Evolutionary conservation across 345 rosid species (phyloP).

Genomic region (Murraya paniculata): DNA sequence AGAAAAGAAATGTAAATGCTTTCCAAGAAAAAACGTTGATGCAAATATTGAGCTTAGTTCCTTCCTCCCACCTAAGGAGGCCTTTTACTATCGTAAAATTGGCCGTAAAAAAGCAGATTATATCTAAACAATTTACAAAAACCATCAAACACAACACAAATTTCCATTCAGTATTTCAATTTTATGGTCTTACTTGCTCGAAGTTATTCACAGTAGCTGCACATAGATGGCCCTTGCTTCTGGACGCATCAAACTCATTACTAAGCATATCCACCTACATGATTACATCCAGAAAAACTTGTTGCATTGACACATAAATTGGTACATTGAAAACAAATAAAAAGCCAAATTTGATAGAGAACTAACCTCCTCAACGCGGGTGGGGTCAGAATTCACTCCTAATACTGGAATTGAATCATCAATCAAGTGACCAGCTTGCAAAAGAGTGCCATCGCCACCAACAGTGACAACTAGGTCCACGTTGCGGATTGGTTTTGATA

Average conservation of each 20-base stretch:
- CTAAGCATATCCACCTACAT: slow-evolving; percentile 59
- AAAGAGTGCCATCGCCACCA: slow-evolving; percentile 94
- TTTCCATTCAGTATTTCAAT: background rate
- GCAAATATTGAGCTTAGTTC: background rate
- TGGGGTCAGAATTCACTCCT: slow-evolving; percentile 95
- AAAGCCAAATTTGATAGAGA: background rate
- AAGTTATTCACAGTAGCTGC: slow-evolving; percentile 79
- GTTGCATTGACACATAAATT: background rate
- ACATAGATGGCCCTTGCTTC: slow-evolving; percentile 88
- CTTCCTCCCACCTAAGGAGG: background rate
- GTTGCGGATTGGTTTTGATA: slow-evolving; percentile 48
- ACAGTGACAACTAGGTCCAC: slow-evolving; percentile 86
- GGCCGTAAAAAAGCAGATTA: too few relatives aligned
- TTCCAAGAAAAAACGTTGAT: too few relatives aligned
- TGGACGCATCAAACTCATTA: slow-evolving; percentile 76
- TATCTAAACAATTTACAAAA: too few relatives aligned
- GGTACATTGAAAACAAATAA: background rate
- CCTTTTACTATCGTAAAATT: background rate
- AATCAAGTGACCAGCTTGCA: slow-evolving; percentile 89
- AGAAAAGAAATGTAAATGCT: background rate
- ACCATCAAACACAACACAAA: background rate
- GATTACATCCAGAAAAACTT: background rate
- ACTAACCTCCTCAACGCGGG: slow-evolving; percentile 68
- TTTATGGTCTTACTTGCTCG: slow-evolving; percentile 52
- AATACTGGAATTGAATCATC: slow-evolving; percentile 72